Conservation (phyloP, 2,329 filamentous ascomycete genomes). For the Arthrobotrys entomopaga region DNA sequence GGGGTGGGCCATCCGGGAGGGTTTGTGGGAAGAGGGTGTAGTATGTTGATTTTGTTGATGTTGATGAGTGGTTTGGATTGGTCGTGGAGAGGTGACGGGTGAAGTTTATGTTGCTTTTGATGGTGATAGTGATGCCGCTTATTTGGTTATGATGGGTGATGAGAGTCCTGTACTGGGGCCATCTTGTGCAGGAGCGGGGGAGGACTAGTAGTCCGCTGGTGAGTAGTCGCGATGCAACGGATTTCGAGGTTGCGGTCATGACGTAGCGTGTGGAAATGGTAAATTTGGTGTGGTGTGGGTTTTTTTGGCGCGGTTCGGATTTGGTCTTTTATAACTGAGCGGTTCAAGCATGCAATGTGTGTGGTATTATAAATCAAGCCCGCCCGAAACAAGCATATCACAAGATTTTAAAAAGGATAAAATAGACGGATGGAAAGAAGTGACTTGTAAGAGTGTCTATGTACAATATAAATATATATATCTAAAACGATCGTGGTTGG, state of each 20-base stretch:
- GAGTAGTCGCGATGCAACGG: constrained; percentile 16
- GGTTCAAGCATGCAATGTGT: neutral
- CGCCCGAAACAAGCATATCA: neutral
- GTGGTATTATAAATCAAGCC: constrained; percentile 3
- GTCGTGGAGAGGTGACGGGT: constrained; percentile 31
- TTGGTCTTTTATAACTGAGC: constrained; percentile 8
- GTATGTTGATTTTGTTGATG: constrained; percentile 66
- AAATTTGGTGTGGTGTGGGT: neutral
- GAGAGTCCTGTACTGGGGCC: neutral
- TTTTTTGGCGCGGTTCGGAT: constrained; percentile 4
- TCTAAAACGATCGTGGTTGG: no score
- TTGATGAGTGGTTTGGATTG: constrained; percentile 43
- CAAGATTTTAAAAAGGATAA: no score
- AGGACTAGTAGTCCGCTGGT: constrained; percentile 23
- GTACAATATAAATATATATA: neutral
- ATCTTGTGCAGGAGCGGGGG: neutral
- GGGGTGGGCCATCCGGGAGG: constrained; percentile 80
- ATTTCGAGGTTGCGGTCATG: constrained; percentile 18
- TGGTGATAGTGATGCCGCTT: constrained; percentile 8
- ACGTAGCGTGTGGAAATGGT: constrained; percentile 6
- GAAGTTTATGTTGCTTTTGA: constrained; percentile 51
- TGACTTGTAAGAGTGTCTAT: neutral
- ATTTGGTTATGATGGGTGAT: neutral
- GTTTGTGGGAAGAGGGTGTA: constrained; percentile 90
- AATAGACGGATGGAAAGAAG: neutral